A percentile compares a stretch with the other conserved stretches of the same genome.
These are phyloP conservation scores for Cladosporium colombiae DNA, from an alignment of 2,329 filamentous ascomycete genomes.

Conservation along the genomic window DNA sequence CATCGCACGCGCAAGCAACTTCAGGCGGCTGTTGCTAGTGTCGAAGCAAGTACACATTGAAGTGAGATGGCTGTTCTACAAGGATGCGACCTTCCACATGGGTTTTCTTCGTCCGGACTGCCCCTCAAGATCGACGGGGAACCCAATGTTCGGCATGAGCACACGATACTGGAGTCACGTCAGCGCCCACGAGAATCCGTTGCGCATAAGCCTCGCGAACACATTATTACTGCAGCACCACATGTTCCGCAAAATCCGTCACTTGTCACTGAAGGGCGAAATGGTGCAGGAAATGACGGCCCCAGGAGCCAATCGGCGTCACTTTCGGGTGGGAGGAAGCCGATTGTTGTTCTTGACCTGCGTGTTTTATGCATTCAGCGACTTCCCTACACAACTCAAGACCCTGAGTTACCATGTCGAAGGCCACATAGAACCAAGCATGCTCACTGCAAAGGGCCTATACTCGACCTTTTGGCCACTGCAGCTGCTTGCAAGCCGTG, in stretches of 20 bases:
- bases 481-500: not conserved
- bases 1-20: not conserved
- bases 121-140: not conserved
- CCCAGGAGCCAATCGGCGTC: not conserved
- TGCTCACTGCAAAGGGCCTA: not conserved
- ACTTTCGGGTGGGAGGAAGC: not conserved
- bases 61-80: not conserved
- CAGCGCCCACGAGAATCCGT: not conserved
- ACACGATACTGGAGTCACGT: not conserved
- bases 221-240: not conserved
- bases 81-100: not conserved
- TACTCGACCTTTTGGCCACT: not conserved
- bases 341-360: not conserved
- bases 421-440: not conserved
- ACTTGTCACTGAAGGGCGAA: not conserved
- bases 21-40: not conserved
- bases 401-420: not conserved
- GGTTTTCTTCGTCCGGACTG: not conserved
- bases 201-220: not conserved
- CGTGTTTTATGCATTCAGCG: not conserved
- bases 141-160: not conserved
- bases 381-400: not conserved
- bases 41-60: not conserved
- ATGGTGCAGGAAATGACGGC: not conserved
- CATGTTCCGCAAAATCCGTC: not conserved